Conservation (phyloP, 148 eudicot species). For the Chenopodium album region DNA sequence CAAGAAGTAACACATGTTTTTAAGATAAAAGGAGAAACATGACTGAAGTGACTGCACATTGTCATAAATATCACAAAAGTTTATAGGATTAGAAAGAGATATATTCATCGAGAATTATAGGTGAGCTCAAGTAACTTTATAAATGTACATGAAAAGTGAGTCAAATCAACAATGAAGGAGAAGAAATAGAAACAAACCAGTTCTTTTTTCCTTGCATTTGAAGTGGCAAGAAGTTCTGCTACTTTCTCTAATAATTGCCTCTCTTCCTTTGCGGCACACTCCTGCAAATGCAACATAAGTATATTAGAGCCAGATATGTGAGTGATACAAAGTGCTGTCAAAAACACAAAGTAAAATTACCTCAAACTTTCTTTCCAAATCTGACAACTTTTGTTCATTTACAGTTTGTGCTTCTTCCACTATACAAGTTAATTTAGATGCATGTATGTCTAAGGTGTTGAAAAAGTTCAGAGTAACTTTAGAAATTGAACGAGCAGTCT, state of each 20-base stretch:
- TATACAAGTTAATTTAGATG: conserved; percentile 68
- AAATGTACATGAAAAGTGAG: not conserved
- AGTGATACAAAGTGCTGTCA: conserved; percentile 12
- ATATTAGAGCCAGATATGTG: conserved; percentile 10
- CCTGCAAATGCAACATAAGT: conserved; percentile 38
- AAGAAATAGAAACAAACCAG: conserved; percentile 48
- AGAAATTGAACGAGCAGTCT: conserved; percentile 75
- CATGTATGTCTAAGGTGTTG: conserved; percentile 70
- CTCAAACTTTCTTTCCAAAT: conserved; percentile 91
- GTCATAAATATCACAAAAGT: not conserved
- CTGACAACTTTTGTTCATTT: conserved; percentile 72
- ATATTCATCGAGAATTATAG: not conserved
- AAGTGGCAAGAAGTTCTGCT: conserved; percentile 88
- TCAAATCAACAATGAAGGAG: not conserved
- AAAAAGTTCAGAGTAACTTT: conserved; percentile 69
- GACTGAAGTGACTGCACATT: not conserved
- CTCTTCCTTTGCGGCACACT: conserved; percentile 92
- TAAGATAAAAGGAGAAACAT: not conserved
- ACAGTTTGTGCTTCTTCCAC: conserved; percentile 76
- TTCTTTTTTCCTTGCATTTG: conserved; percentile 89
- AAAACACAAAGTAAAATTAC: conserved; percentile 33
- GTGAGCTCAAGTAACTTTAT: not conserved
- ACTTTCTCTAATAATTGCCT: conserved; percentile 77
- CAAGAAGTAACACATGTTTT: not conserved
- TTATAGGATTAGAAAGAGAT: not conserved